A percentile compares a stretch with the other conserved stretches of the same genome.
Conservation (phyloP, 2,329 filamentous ascomycete species). For the Alternaria sp. region DNA sequence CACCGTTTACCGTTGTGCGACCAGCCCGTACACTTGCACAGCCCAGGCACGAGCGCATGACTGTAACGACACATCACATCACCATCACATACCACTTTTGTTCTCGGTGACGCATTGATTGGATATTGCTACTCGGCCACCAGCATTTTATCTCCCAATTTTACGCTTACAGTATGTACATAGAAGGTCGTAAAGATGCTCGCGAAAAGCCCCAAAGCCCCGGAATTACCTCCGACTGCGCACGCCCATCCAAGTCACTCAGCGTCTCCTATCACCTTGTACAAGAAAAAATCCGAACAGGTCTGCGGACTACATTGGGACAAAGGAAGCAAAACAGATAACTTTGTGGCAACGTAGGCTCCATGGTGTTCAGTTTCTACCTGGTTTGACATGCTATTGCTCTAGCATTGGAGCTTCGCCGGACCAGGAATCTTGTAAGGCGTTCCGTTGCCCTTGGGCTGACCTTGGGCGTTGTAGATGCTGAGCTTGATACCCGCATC, state of each 20-base stretch:
- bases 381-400: no score
- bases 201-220: neutral
- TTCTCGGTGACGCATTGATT: neutral
- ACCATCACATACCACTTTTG: neutral
- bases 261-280: neutral
- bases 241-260: neutral
- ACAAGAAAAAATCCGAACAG: neutral
- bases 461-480: slow-evolving; percentile 35
- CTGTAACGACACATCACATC: neutral
- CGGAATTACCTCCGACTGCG: neutral
- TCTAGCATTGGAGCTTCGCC: slow-evolving; percentile 57
- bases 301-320: neutral
- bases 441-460: slow-evolving; percentile 24
- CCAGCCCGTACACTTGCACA: neutral
- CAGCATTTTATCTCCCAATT: neutral
- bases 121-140: neutral
- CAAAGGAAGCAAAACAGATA: neutral
- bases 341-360: neutral
- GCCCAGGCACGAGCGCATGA: neutral
- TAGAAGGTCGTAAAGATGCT: neutral
- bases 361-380: neutral
- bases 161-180: neutral
- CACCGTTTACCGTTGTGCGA: neutral
- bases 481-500: slow-evolving; percentile 43
- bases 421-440: slow-evolving; percentile 61